A percentile compares a stretch with the other conserved stretches of the same genome.
phyloP scores from a whole-genome alignment of 208 protist species.

The Trypanosoma congolense region DNA sequence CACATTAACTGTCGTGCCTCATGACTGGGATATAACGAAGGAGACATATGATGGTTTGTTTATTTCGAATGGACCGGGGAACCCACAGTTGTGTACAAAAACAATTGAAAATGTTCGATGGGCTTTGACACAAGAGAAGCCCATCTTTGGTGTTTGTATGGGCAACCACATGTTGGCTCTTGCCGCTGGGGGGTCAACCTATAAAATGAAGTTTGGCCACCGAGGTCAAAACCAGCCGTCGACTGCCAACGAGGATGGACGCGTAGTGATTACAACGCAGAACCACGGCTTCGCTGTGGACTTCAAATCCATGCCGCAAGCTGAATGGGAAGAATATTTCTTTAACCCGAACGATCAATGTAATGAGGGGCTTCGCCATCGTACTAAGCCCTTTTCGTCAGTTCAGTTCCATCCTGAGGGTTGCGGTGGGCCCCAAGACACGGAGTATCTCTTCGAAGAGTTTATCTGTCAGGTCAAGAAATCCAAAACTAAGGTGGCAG shows the following conservation, averaged over 20 bases:
- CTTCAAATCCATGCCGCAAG: constrained; percentile 78
- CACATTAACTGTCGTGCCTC: constrained; percentile 77
- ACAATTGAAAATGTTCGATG: constrained; percentile 94
- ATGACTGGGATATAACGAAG: constrained; percentile 94
- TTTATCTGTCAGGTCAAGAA: constrained; percentile 88
- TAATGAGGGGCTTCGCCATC: constrained; percentile 96
- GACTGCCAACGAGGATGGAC: constrained; percentile 71
- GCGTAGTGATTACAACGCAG: constrained; percentile 96
- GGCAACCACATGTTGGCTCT: constrained; percentile 97
- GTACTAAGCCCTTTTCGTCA: constrained; percentile 94
- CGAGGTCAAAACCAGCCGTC: constrained; percentile 98
- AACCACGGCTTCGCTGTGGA: constrained; percentile 99
- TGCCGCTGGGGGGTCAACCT: constrained; percentile 90
- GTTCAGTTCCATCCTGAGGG: constrained; percentile 99
- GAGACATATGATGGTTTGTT: constrained; percentile 97
- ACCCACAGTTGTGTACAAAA: constrained; percentile 81
- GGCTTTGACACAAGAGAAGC: constrained; percentile 82
- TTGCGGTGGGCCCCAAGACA: constrained; percentile 95
- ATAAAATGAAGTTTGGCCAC: constrained; percentile 99
- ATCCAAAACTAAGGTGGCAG: constrained; percentile 63
- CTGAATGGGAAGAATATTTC: constrained; percentile 94
- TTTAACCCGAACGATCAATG: constrained; percentile 96
- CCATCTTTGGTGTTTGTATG: constrained; percentile 99
- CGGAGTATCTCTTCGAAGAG: constrained; percentile 97
- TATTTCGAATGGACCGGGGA: constrained; percentile 94